Evolutionary conservation across 371 early-diverging fungal genomes (phyloP).

Genomic region (Coemansia sp.): DNA sequence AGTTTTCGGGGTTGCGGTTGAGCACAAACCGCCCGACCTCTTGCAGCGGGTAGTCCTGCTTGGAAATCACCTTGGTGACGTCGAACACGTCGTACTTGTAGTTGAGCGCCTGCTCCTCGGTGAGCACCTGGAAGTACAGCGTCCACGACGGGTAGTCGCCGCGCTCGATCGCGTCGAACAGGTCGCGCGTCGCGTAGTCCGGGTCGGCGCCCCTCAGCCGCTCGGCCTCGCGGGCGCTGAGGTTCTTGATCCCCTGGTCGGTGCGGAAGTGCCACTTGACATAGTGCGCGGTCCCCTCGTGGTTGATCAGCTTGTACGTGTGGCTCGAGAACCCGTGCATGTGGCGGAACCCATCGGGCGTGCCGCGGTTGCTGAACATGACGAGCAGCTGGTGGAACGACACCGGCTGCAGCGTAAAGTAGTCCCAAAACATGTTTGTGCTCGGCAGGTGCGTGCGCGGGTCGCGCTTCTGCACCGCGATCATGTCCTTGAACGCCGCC

Average conservation of each 20-base stretch:
- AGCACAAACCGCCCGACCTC: constrained; percentile 71
- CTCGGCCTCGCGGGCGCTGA: constrained; percentile 59
- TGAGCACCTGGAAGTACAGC: constrained; percentile 71
- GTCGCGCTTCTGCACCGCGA: constrained; percentile 75
- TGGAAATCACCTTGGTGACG: constrained; percentile 79
- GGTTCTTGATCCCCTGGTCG: constrained; percentile 72
- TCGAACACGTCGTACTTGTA: constrained; percentile 76
- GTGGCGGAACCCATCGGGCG: constrained; percentile 71
- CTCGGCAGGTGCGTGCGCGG: constrained; percentile 64
- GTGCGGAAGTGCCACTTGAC: constrained; percentile 87
- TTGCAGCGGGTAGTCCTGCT: constrained; percentile 68
- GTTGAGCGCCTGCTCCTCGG: constrained; percentile 63
- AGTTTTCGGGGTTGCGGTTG: constrained; percentile 73
- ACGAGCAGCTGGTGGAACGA: constrained; percentile 72
- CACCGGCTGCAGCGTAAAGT: constrained; percentile 67
- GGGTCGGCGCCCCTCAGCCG: constrained; percentile 61
- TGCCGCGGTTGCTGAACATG: constrained; percentile 72
- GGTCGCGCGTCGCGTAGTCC: constrained; percentile 71
- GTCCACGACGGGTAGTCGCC: constrained; percentile 76
- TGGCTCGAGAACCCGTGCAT: constrained; percentile 76
- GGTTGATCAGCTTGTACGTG: constrained; percentile 71
- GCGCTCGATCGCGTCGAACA: constrained; percentile 67
- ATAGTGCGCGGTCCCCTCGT: constrained; percentile 60
- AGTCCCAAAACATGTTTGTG: constrained; percentile 65
- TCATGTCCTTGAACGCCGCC: constrained; percentile 75